Base-by-base conservation (phyloP, 495 filamentous ascomycete genomes). In the Hypoxylon fuscum region DNA sequence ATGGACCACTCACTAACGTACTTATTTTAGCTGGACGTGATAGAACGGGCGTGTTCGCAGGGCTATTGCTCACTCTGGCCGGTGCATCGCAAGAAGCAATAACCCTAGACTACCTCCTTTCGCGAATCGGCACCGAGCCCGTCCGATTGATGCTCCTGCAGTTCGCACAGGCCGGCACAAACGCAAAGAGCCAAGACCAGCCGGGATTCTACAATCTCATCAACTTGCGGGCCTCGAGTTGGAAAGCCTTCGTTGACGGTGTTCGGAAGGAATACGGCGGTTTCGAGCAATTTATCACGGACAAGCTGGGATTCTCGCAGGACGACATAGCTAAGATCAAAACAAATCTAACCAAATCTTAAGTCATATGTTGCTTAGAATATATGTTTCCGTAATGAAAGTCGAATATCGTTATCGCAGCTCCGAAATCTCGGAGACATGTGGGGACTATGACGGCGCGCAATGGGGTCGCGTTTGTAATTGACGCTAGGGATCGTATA, bases 21-120 rank as follows among this genome's bases (percentile, higher is more conserved):
- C 43, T 15, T 8, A 1, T 44, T 35, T 40, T 43, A 82, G 85
- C 85, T 9, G 87, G 87, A 5, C 84, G 87, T 57, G 86, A 89
- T 57, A 79, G 87, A n/a, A 88, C 87, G 0, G 87, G 87, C 2
- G 82, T 88, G 0, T 66, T 88, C 8, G 74, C 84, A 4, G 83
- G 82, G 4, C 55, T 89, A 1, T 68, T 90, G 5, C 66, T 87
- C n/a, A 74, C 76, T 6, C 71, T 90, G 0, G 81, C 83, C 8
- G 81, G 79, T 8, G 74, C 74, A 27, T 63, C 77, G 4, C 49
- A 71, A 5, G 76, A 84, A 3, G 70, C 70, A 8, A 76, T 87
- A 22, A 64, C 70, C 27, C 59, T 79, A 21, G 86, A 88, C 64
- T 89, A 80, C 59, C 61, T 79, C 52, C 62, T 83, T 22, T 78